Evolutionary conservation across 805 yeast genomes (phyloP), one percentile per base, ranked within the genome.

Genomic region (Brettanomyces bruxellensis): DNA sequence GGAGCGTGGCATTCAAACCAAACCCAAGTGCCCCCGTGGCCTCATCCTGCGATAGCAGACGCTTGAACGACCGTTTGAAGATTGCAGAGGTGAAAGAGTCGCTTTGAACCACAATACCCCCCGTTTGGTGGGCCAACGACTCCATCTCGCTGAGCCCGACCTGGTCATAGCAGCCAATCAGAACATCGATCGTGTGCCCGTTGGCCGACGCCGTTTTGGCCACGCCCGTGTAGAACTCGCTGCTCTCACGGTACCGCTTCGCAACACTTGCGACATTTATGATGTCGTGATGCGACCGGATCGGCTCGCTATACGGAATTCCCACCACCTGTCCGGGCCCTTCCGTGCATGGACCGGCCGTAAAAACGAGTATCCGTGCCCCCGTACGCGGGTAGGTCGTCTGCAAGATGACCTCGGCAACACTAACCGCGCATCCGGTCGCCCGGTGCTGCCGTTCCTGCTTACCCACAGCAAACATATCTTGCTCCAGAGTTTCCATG

Each of bases 121-220:
- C 87, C 9, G 86, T 79, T 48, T 69, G 69, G 54, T 72, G 69
- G 44, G 78, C 66, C 9, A 81, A 61, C 13, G 71, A 67, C 48
- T 77, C 81, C 87, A 81, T 82, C 58, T 81, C 88, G 51, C 65
- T 74, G 32, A 81, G 64, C 0, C 88, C 88, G 40, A 79, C 71
- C 60, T 81, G 88, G 59, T 81, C 87, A 58, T 81, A 81, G 11
- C 82, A 72, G 13, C 87, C 87, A 47, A 79, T 72, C 51, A 80
- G 79, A 22, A 80, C 59, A 54, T 79, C 76, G 41, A 80, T 66
- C 5, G 79, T 67, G 45, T 78, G 73, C 1, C 86, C 85, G 50
- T 72, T 69, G 4, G 64, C 51, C 0, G 78, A 70, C 23, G 78
- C 67, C 14, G 56, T 58, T 25, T 67, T 65, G 3, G 85, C 75